These are phyloP conservation scores for Chlorella sp. DNA, from an alignment of 139 green algal genomes.

Conservation along the genomic window DNA sequence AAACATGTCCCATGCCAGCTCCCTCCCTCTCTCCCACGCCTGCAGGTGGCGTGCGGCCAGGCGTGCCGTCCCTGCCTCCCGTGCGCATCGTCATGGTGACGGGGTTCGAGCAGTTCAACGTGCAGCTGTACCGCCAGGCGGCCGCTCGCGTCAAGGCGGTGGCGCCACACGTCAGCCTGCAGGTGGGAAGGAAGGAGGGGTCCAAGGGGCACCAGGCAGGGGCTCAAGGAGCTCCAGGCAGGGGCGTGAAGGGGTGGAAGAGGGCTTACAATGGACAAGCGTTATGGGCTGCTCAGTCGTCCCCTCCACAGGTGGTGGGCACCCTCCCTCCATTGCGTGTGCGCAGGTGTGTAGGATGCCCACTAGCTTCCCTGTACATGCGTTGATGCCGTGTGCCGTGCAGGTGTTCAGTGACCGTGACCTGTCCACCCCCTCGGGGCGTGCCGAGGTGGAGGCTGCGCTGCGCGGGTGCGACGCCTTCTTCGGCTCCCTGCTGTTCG, in stretches of 20 bases:
- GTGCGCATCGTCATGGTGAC: conserved; percentile 85
- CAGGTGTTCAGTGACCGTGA: conserved; percentile 92
- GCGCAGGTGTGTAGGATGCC: too few relatives aligned
- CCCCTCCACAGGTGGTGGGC: too few relatives aligned
- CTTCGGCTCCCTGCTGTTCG: conserved; percentile 92
- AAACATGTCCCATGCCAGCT: not conserved
- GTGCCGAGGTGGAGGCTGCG: conserved; percentile 59
- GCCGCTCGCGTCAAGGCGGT: conserved; percentile 21
- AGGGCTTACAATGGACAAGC: too few relatives aligned
- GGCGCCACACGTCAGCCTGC: conserved; percentile 18
- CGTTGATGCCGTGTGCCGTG: not conserved
- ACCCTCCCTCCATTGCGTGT: too few relatives aligned
- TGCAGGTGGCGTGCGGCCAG: not conserved
- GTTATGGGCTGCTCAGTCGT: too few relatives aligned
- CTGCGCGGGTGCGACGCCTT: conserved; percentile 83
- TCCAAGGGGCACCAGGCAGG: too few relatives aligned
- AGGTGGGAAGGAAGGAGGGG: conserved; percentile 7
- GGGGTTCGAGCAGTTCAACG: conserved; percentile 98
- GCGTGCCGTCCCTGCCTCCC: not conserved
- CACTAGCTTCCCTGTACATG: too few relatives aligned
- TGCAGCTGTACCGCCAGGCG: conserved; percentile 77
- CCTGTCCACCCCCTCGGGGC: not conserved
- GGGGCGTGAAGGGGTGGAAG: too few relatives aligned
- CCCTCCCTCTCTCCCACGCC: not conserved
- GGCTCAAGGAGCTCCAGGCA: too few relatives aligned